Conservation (phyloP, 164 flowering plant genomes). For the Cinnamomum micranthum region DNA sequence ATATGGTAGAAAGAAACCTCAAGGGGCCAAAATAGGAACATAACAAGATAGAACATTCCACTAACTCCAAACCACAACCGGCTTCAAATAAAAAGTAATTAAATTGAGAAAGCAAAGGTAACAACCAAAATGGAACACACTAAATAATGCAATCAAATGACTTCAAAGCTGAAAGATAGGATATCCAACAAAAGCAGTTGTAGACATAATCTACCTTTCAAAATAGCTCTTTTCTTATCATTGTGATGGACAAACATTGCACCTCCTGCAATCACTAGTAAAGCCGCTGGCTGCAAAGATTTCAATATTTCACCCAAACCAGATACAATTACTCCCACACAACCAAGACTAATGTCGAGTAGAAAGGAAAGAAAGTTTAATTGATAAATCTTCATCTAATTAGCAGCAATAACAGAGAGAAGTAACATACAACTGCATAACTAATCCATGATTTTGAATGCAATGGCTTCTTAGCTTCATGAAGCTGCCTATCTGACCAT, state of each 20-base stretch:
- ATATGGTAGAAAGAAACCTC: too few relatives aligned
- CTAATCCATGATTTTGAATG: conserved; percentile 33
- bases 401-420: neutral
- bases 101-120: too few relatives aligned
- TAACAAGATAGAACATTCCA: too few relatives aligned
- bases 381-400: too few relatives aligned
- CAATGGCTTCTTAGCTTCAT: neutral
- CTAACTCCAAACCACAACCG: too few relatives aligned
- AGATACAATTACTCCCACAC: neutral
- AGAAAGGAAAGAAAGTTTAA: neutral
- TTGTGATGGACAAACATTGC: conserved; percentile 52
- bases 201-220: conserved; percentile 43
- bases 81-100: too few relatives aligned
- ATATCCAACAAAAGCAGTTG: neutral
- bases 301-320: neutral
- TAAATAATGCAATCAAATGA: neutral
- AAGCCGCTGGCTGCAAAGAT: conserved; percentile 54
- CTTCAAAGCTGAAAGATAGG: neutral
- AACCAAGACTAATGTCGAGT: neutral
- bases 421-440: conserved; percentile 40
- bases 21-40: too few relatives aligned
- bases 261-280: conserved; percentile 52
- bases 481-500: conserved; percentile 11
- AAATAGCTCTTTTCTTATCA: conserved; percentile 70
- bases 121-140: neutral